Base-by-base conservation (phyloP, 1,139 yeast genomes). In the Arxiozyma slooffiae region DNA sequence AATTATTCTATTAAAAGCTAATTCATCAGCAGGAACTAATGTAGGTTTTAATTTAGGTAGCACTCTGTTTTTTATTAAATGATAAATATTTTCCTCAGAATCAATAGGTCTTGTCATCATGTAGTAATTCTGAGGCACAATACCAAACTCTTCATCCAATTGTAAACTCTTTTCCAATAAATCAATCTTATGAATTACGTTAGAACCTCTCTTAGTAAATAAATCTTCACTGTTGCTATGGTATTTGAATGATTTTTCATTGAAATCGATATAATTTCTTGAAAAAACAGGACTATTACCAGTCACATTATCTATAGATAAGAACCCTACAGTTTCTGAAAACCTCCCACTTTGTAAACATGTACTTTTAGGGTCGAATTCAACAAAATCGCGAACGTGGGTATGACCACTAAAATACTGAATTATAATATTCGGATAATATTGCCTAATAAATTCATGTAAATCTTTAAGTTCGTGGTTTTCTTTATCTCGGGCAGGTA, bases 321-420 rank as follows among this genome's bases (percentile, higher is more conserved):
- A 68, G 78, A 90, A 92, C 0, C 98, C 98, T 20, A 86, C 77
- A 0, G 97, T 90, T 65, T 92, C 98, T 62, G 95, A 79, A 61
- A 85, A 92, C 49, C 97, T 74, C 0, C 98, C 98, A 60, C 96
- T 85, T 67, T 90, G 95, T 26, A 92, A 67, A 0, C 83, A 96
- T 0, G 87, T 80, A 34, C 94, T 78, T 50, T 71, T 71, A 1
- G 71, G 69, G 63, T 92, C 98, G 53, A 80, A 74, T 5, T 80
- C 72, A 6, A 78, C 75, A 65, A 83, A 90, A 67, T 92, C 97
- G 55, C 98, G 74, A 39, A 92, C 81, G 66, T 92, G 98, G 41
- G 95, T 82, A 67, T 92, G 98, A 0, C 97, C 98, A 0, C 97
- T 97, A 66, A 92, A 82, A 62, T 85, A 85, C 62, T 88, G 96